These are phyloP conservation scores for Russula sp. DNA, from an alignment of 768 basidiomycete species.

Conservation along the genomic window DNA sequence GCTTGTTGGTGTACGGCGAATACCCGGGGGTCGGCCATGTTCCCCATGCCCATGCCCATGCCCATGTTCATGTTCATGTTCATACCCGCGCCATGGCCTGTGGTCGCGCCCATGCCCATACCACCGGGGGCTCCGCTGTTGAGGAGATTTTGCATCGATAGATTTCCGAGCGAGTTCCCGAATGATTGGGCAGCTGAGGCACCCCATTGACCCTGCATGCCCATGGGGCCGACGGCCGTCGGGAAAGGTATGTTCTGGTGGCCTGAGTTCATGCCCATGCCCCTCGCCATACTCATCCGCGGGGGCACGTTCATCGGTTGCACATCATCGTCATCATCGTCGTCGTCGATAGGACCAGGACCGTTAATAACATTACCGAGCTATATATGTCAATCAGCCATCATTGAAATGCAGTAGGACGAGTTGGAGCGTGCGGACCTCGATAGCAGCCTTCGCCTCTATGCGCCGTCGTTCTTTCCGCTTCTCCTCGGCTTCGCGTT, in stretches of 20 bases:
- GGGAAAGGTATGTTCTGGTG: constrained; percentile 19
- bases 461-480: constrained; percentile 67
- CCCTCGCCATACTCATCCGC: constrained; percentile 33
- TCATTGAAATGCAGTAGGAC: neutral
- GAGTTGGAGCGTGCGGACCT: constrained; percentile 47
- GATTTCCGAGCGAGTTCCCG: constrained; percentile 25
- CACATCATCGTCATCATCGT: constrained; percentile 27
- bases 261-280: constrained; percentile 24
- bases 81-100: constrained; percentile 12
- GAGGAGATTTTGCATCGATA: constrained; percentile 46
- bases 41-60: constrained; percentile 13
- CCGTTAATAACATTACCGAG: constrained; percentile 87
- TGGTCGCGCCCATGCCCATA: neutral
- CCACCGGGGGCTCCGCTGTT: constrained; percentile 21
- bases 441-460: constrained; percentile 83
- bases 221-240: constrained; percentile 18
- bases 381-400: constrained; percentile 31
- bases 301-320: constrained; percentile 21
- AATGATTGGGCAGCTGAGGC: constrained; percentile 12
- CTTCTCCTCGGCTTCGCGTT: constrained; percentile 40
- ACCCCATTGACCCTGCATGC: constrained; percentile 30
- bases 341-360: constrained; percentile 47
- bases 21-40: constrained; percentile 19
- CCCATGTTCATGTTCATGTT: neutral
- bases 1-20: constrained; percentile 80